Percentiles rank a stretch among this genome's conserved stretches.
These are phyloP conservation scores for Nigrospora sphaerica DNA, from an alignment of 2,329 filamentous ascomycete species.

Conservation along the genomic window DNA sequence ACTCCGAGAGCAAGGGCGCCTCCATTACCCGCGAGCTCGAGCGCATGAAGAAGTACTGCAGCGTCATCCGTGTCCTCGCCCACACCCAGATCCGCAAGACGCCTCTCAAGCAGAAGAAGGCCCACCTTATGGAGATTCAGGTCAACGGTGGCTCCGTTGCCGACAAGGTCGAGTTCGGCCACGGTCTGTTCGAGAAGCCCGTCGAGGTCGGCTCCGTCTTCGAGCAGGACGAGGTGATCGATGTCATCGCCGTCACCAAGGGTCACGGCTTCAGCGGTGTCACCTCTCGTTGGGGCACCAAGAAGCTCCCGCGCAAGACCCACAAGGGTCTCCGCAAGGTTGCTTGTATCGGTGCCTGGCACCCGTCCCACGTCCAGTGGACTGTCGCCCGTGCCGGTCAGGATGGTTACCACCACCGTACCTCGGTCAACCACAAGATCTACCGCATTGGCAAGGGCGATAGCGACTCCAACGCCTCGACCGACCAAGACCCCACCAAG, in stretches of 20 bases:
- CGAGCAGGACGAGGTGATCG: conserved; percentile 99
- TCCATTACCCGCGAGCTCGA: conserved; percentile 96
- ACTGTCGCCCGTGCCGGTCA: conserved; percentile 99
- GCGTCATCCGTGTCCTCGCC: conserved; percentile 95
- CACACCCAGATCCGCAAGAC: conserved; percentile 99
- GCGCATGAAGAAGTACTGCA: conserved; percentile 99
- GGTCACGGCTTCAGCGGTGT: conserved; percentile 98
- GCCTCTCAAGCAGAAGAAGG: conserved; percentile 99
- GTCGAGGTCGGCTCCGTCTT: conserved; percentile 90
- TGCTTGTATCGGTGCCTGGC: conserved; percentile 99
- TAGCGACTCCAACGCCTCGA: conserved; percentile 88
- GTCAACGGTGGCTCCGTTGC: conserved; percentile 94
- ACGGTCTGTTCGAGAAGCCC: conserved; percentile 98
- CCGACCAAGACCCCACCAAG: conserved; percentile 95
- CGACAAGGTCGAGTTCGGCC: conserved; percentile 95
- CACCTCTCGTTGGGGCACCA: conserved; percentile 97
- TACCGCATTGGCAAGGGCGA: conserved; percentile 95
- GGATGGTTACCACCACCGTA: conserved; percentile 99
- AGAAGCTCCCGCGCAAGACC: conserved; percentile 99
- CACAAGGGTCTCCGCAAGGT: conserved; percentile 99
- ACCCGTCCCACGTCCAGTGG: conserved; percentile 99
- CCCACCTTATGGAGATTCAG: conserved; percentile 99
- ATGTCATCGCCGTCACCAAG: conserved; percentile 99
- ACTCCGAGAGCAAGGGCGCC: conserved; percentile 85
- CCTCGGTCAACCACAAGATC: conserved; percentile 99